Base-by-base conservation (phyloP, 2,329 filamentous ascomycete species). In the Biscogniauxia marginata region DNA sequence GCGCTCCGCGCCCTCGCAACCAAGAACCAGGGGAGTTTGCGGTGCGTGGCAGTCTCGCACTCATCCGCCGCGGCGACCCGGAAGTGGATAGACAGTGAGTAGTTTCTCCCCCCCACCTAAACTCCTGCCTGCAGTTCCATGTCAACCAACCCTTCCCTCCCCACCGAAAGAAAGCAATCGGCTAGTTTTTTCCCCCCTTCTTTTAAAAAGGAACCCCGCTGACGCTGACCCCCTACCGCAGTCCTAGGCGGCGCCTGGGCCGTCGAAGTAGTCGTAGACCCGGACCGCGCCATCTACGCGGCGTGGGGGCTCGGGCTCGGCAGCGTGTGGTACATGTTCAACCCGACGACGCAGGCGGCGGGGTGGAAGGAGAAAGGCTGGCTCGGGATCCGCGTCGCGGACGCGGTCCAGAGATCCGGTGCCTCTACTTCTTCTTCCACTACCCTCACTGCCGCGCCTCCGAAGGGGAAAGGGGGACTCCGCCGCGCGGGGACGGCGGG, bases 11-110 rank as follows among this genome's bases (percentile, higher is more conserved):
- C 79, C 46, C 75, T 86, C 55, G 77, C 82, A 11, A 81, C 79
- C 68, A 78, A 78, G 50, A 75, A 83, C 62, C 72, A 77, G 51
- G 69, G 70, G 63, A 71, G 72, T 45, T 72, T 85, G 9, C 76
- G 75, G 56, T 85, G 82, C 72, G 74, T 86, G 54, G 83, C 83
- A 60, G 74, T 86, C 50, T 85, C 83, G 21, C 84, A 86, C 71
- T 80, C 83, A 43, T 85, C 83, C 7, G 69, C 74, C 3, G 73
- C 76, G 20, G 82, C 84, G 24, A 86, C 84, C 1, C 70, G 75
- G 39, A 81, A 80, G 60, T 86, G 83, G 83, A 64, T 84, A 8
- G 44, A 39, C 13, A 6, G 30, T 39, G 30, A 39, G 30, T 39
- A 2, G 13, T 16, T 16, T 39, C 9, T 39, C 6, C 30, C 30